A percentile compares a stretch with the other conserved stretches of the same genome.
phyloP scores from a whole-genome alignment of 1,284 basidiomycete species.

The Microbotryum intermedium region DNA sequence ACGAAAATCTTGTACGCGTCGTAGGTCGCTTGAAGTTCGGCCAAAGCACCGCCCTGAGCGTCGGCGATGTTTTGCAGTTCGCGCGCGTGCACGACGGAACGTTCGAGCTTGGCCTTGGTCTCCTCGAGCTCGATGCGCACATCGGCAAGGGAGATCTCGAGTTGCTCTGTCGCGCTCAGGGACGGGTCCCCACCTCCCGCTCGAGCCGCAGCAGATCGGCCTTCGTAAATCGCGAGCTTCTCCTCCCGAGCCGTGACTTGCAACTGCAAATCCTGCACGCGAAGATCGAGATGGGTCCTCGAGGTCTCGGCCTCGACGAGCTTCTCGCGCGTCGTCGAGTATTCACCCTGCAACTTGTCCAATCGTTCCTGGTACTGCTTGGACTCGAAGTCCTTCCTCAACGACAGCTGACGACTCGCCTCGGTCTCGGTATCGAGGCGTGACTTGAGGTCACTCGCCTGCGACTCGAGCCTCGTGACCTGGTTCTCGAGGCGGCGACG shows the following conservation, averaged over 20 bases:
- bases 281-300: constrained; percentile 68
- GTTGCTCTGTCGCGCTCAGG: constrained; percentile 59
- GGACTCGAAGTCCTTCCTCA: constrained; percentile 71
- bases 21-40: constrained; percentile 58
- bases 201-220: constrained; percentile 45
- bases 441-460: constrained; percentile 64
- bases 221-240: constrained; percentile 78
- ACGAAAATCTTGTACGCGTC: constrained; percentile 67
- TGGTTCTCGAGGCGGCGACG: constrained; percentile 68
- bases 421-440: constrained; percentile 76
- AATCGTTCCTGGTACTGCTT: constrained; percentile 65
- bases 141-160: constrained; percentile 75
- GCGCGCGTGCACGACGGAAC: constrained; percentile 61
- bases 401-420: constrained; percentile 55
- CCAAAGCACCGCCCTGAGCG: constrained; percentile 67
- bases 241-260: constrained; percentile 68
- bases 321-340: constrained; percentile 61
- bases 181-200: constrained; percentile 41
- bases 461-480: constrained; percentile 64
- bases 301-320: constrained; percentile 68
- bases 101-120: constrained; percentile 60
- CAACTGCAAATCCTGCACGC: constrained; percentile 59
- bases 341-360: constrained; percentile 60
- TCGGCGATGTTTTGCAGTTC: constrained; percentile 77
- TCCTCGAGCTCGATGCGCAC: constrained; percentile 64